A percentile compares a stretch with the other conserved stretches of the same genome.
Evolutionary conservation across 441 rosid genomes (phyloP).

Genomic region (Jatropha podagrica): DNA sequence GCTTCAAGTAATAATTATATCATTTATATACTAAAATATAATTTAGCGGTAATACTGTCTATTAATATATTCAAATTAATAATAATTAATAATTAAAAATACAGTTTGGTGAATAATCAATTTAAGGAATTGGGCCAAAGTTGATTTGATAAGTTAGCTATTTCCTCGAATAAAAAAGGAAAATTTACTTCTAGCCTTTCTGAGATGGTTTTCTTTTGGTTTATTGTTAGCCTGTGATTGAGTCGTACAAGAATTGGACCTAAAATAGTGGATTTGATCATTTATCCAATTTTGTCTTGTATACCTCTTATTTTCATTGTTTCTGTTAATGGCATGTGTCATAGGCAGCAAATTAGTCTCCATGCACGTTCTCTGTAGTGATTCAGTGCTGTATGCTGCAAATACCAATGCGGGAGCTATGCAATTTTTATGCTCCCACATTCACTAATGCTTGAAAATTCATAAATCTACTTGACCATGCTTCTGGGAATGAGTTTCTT

Average conservation of each 20-base stretch:
- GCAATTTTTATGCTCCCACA: slow-evolving; percentile 43
- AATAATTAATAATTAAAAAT: too few relatives aligned
- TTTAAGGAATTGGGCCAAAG: not conserved
- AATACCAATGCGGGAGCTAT: slow-evolving; percentile 24
- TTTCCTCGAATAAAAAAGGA: not conserved
- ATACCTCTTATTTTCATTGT: not conserved
- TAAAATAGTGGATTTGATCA: too few relatives aligned
- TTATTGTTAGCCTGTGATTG: too few relatives aligned
- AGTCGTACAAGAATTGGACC: too few relatives aligned
- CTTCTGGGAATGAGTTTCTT: not conserved
- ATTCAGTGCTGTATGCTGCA: slow-evolving; percentile 65
- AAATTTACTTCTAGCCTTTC: not conserved
- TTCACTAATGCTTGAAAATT: not conserved
- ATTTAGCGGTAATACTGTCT: too few relatives aligned
- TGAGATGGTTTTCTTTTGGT: not conserved
- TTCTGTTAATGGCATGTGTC: not conserved
- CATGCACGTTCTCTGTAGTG: slow-evolving; percentile 37
- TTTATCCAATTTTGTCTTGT: not conserved
- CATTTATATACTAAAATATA: too few relatives aligned
- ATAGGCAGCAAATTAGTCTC: slow-evolving; percentile 65
- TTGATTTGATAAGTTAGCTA: not conserved
- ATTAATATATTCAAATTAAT: too few relatives aligned
- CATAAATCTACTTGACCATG: not conserved
- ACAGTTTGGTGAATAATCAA: too few relatives aligned
- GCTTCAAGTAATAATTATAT: too few relatives aligned